Percentiles rank a stretch among this genome's conserved stretches.
phyloP scores from a whole-genome alignment of 345 rosid genomes.

The Salix viminalis region DNA sequence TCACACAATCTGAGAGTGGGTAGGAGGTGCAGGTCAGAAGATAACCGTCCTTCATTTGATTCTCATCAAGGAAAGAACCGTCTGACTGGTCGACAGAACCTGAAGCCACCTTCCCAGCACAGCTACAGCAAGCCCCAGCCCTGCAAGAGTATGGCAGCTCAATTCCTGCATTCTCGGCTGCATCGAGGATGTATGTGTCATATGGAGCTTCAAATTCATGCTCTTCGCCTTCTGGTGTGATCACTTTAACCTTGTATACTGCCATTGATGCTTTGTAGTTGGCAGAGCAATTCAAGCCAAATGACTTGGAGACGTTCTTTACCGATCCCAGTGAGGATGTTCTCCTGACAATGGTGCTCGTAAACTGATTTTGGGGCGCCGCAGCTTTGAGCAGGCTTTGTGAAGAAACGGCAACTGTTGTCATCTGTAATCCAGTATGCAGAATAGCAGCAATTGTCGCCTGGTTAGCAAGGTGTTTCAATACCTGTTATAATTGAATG shows the following conservation, averaged over 20 bases:
- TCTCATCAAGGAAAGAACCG: conserved; percentile 74
- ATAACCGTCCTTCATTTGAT: conserved; percentile 51
- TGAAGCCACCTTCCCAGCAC: conserved; percentile 59
- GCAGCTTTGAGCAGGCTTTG: conserved; percentile 44
- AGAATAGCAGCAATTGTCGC: conserved; percentile 5
- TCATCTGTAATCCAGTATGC: conserved; percentile 37
- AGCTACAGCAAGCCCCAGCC: conserved; percentile 90
- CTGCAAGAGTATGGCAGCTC: conserved; percentile 89
- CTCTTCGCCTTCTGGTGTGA: conserved; percentile 63
- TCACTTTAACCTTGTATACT: conserved; percentile 64
- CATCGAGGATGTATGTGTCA: conserved; percentile 63
- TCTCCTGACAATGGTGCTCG: conserved; percentile 21
- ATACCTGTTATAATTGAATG: not conserved
- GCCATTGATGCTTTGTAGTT: conserved; percentile 49
- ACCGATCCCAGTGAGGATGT: conserved; percentile 44
- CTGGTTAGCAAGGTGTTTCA: not conserved
- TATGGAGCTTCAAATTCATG: conserved; percentile 58
- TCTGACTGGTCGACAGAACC: conserved; percentile 79
- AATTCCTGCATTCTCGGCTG: conserved; percentile 72
- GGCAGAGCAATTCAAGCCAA: conserved; percentile 53
- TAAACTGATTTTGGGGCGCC: conserved; percentile 32
- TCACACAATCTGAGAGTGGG: conserved; percentile 72
- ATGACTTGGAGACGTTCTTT: conserved; percentile 44
- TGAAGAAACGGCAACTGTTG: conserved; percentile 40
- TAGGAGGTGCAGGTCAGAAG: conserved; percentile 71